Percentiles rank a stretch among this genome's conserved stretches.
phyloP scores from a whole-genome alignment of 2,329 filamentous ascomycete species.

The Fusarium citri region DNA sequence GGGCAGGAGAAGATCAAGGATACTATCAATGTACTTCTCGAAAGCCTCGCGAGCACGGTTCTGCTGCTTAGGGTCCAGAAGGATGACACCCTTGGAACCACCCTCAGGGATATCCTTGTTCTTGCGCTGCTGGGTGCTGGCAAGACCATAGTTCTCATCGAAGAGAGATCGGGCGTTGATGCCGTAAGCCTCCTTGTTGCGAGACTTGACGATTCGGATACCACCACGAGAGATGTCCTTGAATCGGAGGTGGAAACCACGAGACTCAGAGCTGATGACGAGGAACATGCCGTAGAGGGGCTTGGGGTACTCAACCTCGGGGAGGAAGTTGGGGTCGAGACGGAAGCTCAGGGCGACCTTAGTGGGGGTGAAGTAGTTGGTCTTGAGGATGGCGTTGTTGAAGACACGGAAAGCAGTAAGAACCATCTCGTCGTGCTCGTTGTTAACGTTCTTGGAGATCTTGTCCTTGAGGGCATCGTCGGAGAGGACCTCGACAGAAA shows the following conservation, averaged over 20 bases:
- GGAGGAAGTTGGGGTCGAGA: conserved; percentile 88
- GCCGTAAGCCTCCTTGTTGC: conserved; percentile 93
- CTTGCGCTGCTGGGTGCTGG: conserved; percentile 98
- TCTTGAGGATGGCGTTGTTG: conserved; percentile 94
- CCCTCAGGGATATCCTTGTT: conserved; percentile 99
- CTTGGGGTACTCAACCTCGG: conserved; percentile 91
- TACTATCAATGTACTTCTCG: conserved; percentile 99
- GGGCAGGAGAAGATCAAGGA: conserved; percentile 91
- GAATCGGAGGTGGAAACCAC: conserved; percentile 97
- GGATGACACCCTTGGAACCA: conserved; percentile 96
- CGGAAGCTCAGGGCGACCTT: conserved; percentile 99
- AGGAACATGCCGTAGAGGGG: conserved; percentile 98
- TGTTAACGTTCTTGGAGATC: conserved; percentile 83
- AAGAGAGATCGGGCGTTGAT: conserved; percentile 98
- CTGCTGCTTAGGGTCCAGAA: conserved; percentile 93
- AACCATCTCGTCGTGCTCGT: conserved; percentile 98
- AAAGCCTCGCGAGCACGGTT: conserved; percentile 93
- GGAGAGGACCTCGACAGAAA: conserved; percentile 75
- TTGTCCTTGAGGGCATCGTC: conserved; percentile 79
- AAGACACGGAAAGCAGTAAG: conserved; percentile 97
- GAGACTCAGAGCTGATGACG: conserved; percentile 95
- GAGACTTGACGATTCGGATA: conserved; percentile 98
- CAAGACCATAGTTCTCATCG: conserved; percentile 98
- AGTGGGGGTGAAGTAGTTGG: conserved; percentile 96
- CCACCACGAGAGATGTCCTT: conserved; percentile 96